phyloP scores from a whole-genome alignment of 306 rosid genomes.

The Vigna trinervia region DNA sequence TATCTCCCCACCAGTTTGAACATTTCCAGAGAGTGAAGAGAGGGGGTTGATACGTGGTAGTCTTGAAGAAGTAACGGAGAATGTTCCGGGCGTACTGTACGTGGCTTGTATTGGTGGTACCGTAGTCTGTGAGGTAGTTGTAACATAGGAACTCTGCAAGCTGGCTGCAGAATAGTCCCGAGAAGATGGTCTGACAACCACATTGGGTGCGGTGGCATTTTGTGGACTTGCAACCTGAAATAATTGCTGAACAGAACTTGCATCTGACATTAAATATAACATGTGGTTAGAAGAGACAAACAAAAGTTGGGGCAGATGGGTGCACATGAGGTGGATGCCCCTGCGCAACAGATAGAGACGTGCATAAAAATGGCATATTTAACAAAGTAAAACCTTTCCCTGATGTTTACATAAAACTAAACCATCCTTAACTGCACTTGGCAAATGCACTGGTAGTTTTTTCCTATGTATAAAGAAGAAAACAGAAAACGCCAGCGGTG shows the following conservation, averaged over 20 bases:
- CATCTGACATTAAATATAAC: conserved; percentile 53
- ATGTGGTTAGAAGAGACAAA: conserved; percentile 33
- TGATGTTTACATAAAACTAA: not conserved
- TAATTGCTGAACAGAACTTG: conserved; percentile 54
- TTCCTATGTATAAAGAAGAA: not conserved
- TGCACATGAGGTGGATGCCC: conserved; percentile 6
- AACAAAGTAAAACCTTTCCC: conserved; percentile 3
- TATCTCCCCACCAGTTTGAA: conserved; percentile 56
- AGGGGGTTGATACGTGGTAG: conserved; percentile 54
- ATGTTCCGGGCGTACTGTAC: conserved; percentile 44
- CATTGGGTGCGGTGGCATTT: conserved; percentile 48
- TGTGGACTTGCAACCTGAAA: conserved; percentile 51
- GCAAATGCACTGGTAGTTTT: not conserved
- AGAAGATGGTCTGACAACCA: conserved; percentile 42
- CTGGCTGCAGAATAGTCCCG: conserved; percentile 45
- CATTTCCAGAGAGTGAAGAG: conserved; percentile 50
- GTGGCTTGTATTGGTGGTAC: conserved; percentile 46
- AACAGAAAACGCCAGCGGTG: not conserved
- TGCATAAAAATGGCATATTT: not conserved
- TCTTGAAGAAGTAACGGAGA: conserved; percentile 52
- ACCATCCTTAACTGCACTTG: conserved; percentile 2
- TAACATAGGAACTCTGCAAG: conserved; percentile 36
- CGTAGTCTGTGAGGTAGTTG: conserved; percentile 42
- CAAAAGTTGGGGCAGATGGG: conserved; percentile 6
- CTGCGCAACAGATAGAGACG: not conserved